Evolutionary conservation across 495 filamentous ascomycete genomes (phyloP), one percentile per base, ranked within the genome.

Genomic region (Trichoderma orchidacearum): DNA sequence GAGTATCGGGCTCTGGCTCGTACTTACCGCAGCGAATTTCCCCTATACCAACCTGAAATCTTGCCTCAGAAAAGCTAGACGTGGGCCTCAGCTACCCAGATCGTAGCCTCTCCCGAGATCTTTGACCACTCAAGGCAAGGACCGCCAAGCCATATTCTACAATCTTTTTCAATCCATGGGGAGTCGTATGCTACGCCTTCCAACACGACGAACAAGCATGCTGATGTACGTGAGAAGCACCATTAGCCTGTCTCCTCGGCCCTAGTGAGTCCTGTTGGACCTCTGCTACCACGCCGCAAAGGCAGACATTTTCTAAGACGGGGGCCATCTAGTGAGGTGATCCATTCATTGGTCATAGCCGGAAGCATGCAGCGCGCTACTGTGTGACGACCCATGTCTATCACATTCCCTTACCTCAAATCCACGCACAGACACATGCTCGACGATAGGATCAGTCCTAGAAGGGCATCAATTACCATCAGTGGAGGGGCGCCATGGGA

Each of bases 361-460:
- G 8, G 41, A 23, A 48, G 18, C 41, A 48, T 18, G 7, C 41
- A 23, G 13, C 41, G 41, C 41, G 41, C 41, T 48, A 48, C 41
- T 48, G 41, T 48, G 41, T 48, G 41, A 25, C 41, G 15, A 23
- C 41, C 41, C 41, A 48, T 48, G 41, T 27, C 41, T 11, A 48
- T 48, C 41, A 48, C 41, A 48, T 25, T 48, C 27, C 41, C 27
- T 48, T 23, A 48, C 41, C 41, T 48, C 41, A 23, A 18, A 48
- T 48, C 41, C 41, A 48, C 41, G 27, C 41, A 48, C 41, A 48
- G n/a, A n/a, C n/a, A n/a, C n/a, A n/a, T n/a, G n/a, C 41, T 48
- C 13, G 18, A 27, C 9, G 18, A n/a, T 8, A 11, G 41, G 41
- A 48, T 23, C 41, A 48, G 27, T 17, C 41, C 41, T 18, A 17